phyloP scores from a whole-genome alignment of 2,329 filamentous ascomycete genomes.

The Mariannaea elegans region DNA sequence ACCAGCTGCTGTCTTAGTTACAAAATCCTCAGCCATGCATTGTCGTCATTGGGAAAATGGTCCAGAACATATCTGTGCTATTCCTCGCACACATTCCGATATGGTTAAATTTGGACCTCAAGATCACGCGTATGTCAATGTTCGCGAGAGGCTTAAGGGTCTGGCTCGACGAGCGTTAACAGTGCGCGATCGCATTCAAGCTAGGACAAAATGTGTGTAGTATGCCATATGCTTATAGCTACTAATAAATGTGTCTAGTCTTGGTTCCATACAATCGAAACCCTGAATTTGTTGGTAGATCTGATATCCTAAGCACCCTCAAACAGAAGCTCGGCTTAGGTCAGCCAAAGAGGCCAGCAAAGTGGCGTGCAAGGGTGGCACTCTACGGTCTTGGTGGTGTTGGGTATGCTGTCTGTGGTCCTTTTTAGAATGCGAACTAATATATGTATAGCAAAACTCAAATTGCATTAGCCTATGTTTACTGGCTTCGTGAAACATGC shows the following conservation, averaged over 20 bases:
- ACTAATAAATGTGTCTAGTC: conserved; percentile 9
- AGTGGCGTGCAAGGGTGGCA: not conserved
- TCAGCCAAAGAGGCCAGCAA: not conserved
- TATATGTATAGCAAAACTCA: conserved; percentile 17
- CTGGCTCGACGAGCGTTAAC: conserved; percentile 10
- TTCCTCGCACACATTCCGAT: conserved; percentile 34
- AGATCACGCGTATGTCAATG: conserved; percentile 15
- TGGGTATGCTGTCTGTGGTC: not conserved
- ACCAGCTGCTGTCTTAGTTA: conserved; percentile 29
- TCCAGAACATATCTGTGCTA: conserved; percentile 30
- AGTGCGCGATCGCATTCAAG: not conserved
- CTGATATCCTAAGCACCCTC: not conserved
- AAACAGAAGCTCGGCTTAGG: conserved; percentile 10
- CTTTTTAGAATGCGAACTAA: not conserved
- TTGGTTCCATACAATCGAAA: conserved; percentile 23
- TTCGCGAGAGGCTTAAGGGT: conserved; percentile 3
- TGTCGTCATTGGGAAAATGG: conserved; percentile 31
- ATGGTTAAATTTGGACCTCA: conserved; percentile 38
- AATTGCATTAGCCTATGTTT: conserved; percentile 28
- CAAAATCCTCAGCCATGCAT: conserved; percentile 35
- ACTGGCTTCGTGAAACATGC: conserved; percentile 14
- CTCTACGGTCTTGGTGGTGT: conserved; percentile 15
- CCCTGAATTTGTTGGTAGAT: conserved; percentile 15
- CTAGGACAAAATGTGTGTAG: conserved; percentile 17
- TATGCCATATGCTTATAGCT: not conserved